Percentiles rank a stretch among this genome's conserved stretches.
These are phyloP conservation scores for Diplocarpon mali DNA, from an alignment of 2,329 filamentous ascomycete species.

Conservation along the genomic window DNA sequence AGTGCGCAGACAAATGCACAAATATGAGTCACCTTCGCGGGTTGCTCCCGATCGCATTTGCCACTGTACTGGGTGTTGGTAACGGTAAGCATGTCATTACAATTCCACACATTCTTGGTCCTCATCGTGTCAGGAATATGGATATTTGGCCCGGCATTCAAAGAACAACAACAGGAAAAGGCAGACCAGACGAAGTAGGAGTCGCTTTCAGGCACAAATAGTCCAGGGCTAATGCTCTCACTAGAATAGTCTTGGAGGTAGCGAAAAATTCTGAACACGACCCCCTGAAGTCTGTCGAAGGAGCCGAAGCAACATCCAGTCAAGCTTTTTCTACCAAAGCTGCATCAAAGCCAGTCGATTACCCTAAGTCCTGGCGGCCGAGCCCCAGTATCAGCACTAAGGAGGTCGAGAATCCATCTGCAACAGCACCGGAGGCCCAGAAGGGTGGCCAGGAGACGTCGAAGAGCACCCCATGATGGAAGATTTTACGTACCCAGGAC, in stretches of 20 bases:
- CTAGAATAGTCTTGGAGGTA: constrained; percentile 12
- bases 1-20: not conserved
- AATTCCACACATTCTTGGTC: not conserved
- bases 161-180: constrained; percentile 20
- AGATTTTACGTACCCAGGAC: not conserved
- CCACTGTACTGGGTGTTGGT: constrained; percentile 22
- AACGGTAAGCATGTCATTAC: constrained; percentile 20
- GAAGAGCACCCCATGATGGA: constrained; percentile 2
- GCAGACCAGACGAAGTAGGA: constrained; percentile 15
- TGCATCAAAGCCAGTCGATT: constrained; percentile 9
- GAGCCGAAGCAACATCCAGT: constrained; percentile 17
- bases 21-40: constrained; percentile 23
- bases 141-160: constrained; percentile 25
- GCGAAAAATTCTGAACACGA: constrained; percentile 5
- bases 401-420: not conserved
- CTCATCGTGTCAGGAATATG: constrained; percentile 17
- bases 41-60: constrained; percentile 22
- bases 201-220: not conserved
- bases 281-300: constrained; percentile 8
- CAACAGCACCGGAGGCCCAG: not conserved
- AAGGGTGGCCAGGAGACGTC: not conserved
- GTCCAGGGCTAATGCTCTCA: constrained; percentile 4
- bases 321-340: constrained; percentile 13
- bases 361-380: constrained; percentile 19
- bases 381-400: constrained; percentile 13